Evolutionary conservation across 371 early-diverging fungal genomes (phyloP).

Genomic region (Mortierella sp.): DNA sequence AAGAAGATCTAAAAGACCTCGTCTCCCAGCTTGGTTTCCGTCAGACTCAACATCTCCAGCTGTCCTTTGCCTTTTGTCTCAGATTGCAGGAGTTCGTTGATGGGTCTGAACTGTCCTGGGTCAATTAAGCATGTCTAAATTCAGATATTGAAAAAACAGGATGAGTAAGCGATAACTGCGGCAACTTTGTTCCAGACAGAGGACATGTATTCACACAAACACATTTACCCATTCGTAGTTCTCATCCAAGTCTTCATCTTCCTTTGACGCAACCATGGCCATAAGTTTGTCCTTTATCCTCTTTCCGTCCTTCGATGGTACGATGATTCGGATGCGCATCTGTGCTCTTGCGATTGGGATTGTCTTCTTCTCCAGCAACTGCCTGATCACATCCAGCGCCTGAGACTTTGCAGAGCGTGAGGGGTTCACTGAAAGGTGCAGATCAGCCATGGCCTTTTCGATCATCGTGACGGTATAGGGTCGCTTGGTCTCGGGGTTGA

Average conservation of each 20-base stretch:
- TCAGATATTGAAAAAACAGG: slow-evolving; percentile 1
- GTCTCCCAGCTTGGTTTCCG: slow-evolving; percentile 87
- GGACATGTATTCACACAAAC: no score
- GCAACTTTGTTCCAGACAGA: slow-evolving; percentile 2
- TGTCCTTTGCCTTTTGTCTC: slow-evolving; percentile 91
- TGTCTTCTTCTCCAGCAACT: slow-evolving; percentile 85
- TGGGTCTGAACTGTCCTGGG: slow-evolving; percentile 90
- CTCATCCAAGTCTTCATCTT: slow-evolving; percentile 89
- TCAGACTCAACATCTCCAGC: slow-evolving; percentile 86
- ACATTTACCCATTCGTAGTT: slow-evolving; percentile 83
- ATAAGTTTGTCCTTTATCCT: slow-evolving; percentile 83
- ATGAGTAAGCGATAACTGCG: slow-evolving; percentile 10
- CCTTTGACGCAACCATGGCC: slow-evolving; percentile 76
- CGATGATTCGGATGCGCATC: slow-evolving; percentile 86
- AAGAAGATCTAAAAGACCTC: slow-evolving; percentile 64
- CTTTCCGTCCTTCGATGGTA: slow-evolving; percentile 90
- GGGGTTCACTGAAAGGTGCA: slow-evolving; percentile 91
- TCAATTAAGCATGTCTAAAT: slow-evolving; percentile 86
- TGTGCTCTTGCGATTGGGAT: slow-evolving; percentile 95
- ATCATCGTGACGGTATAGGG: slow-evolving; percentile 97
- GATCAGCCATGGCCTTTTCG: slow-evolving; percentile 94
- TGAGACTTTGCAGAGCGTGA: slow-evolving; percentile 88
- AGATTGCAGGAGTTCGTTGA: slow-evolving; percentile 82
- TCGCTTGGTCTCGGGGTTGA: slow-evolving; percentile 95
- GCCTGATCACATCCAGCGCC: slow-evolving; percentile 94